Evolutionary conservation across 2,329 filamentous ascomycete species (phyloP).

Genomic region (Aspergillus sp.): DNA sequence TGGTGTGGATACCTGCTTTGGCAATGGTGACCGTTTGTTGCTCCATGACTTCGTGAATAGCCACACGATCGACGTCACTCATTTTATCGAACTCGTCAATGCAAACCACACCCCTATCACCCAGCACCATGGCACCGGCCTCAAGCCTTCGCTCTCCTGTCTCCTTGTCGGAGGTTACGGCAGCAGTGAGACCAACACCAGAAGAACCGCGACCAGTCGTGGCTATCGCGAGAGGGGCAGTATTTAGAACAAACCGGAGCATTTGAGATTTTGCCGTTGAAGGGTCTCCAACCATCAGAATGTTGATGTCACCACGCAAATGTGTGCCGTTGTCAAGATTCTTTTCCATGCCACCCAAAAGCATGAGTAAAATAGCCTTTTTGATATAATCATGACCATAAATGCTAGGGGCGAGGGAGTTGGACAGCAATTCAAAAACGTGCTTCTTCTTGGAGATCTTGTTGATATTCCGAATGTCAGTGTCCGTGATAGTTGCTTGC

Average conservation of each 20-base stretch:
- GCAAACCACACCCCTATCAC: constrained; percentile 93
- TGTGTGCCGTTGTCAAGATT: constrained; percentile 98
- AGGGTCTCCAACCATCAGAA: constrained; percentile 97
- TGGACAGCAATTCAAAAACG: constrained; percentile 86
- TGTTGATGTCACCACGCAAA: constrained; percentile 97
- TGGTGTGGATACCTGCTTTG: constrained; percentile 97
- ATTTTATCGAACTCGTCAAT: constrained; percentile 99
- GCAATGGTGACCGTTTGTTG: constrained; percentile 99
- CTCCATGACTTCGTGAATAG: constrained; percentile 99
- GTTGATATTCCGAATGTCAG: constrained; percentile 98
- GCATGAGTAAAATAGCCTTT: constrained; percentile 92
- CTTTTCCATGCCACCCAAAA: constrained; percentile 95
- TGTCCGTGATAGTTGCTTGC: constrained; percentile 88
- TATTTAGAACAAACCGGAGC: constrained; percentile 94
- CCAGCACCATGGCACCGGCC: constrained; percentile 98
- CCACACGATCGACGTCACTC: constrained; percentile 96
- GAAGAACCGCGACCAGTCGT: constrained; percentile 96
- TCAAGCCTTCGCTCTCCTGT: constrained; percentile 93
- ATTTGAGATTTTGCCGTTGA: constrained; percentile 99
- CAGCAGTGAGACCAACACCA: constrained; percentile 94
- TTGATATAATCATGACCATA: constrained; percentile 98
- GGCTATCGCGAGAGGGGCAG: constrained; percentile 91
- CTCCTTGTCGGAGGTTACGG: constrained; percentile 95
- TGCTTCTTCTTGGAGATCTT: constrained; percentile 94
- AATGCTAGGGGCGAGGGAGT: constrained; percentile 93